Evolutionary conservation across 2,329 filamentous ascomycete species (phyloP).

Genomic region (Chaetomiaceae sp.): DNA sequence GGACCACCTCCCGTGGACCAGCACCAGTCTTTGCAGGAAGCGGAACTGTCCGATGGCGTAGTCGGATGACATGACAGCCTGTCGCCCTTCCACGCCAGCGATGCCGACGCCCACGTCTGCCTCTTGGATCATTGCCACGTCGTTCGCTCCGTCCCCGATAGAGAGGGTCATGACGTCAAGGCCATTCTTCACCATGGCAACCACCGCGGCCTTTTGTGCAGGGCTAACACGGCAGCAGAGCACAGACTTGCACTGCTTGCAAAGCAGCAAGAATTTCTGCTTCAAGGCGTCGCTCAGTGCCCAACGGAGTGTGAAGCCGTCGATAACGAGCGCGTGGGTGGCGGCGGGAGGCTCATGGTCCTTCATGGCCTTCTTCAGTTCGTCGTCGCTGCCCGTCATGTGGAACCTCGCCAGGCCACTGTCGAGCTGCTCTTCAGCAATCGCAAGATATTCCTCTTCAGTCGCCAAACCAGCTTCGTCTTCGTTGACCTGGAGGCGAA

Average conservation of each 20-base stretch:
- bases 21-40: slow-evolving; percentile 75
- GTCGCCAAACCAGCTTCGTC: slow-evolving; percentile 51
- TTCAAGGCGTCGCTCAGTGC: slow-evolving; percentile 76
- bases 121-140: slow-evolving; percentile 97
- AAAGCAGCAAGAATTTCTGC: slow-evolving; percentile 90
- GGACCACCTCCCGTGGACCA: slow-evolving; percentile 94
- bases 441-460: slow-evolving; percentile 48
- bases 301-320: slow-evolving; percentile 87
- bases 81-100: slow-evolving; percentile 84
- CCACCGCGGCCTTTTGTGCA: slow-evolving; percentile 94
- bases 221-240: slow-evolving; percentile 97
- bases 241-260: slow-evolving; percentile 95
- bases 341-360: slow-evolving; percentile 82
- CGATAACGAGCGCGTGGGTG: slow-evolving; percentile 90
- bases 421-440: slow-evolving; percentile 67
- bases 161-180: slow-evolving; percentile 94
- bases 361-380: slow-evolving; percentile 70
- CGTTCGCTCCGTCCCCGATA: slow-evolving; percentile 90
- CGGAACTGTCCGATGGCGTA: slow-evolving; percentile 94
- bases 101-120: slow-evolving; percentile 96
- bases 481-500: slow-evolving; percentile 81
- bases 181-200: slow-evolving; percentile 89
- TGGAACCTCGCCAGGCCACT: slow-evolving; percentile 67
- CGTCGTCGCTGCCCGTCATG: slow-evolving; percentile 78
- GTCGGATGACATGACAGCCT: slow-evolving; percentile 93